Percentiles rank a stretch among this genome's conserved stretches.
Evolutionary conservation across 2,329 filamentous ascomycete species (phyloP).

Genomic region (Ascochyta viciae-villosae): DNA sequence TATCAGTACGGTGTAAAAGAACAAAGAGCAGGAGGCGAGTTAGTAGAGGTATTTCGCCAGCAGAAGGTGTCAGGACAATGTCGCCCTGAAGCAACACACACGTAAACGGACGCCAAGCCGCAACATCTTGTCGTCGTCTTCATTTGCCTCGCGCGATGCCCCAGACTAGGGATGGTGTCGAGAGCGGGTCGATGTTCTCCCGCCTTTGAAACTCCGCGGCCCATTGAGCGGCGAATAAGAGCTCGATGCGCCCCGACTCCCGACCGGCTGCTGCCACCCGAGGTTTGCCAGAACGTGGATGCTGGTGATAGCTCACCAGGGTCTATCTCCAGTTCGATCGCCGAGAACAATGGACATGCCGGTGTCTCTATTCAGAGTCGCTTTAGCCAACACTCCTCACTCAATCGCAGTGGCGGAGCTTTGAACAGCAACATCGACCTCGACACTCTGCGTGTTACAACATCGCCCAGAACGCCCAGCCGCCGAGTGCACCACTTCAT

Average conservation of each 20-base stretch:
- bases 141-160: slow-evolving; percentile 17
- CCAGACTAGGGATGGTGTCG: slow-evolving; percentile 12
- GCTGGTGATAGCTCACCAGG: not conserved
- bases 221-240: slow-evolving; percentile 7
- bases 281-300: slow-evolving; percentile 8
- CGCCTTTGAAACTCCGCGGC: slow-evolving; percentile 9
- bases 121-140: slow-evolving; percentile 18
- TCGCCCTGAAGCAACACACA: not conserved
- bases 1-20: not conserved
- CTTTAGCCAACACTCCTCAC: too few relatives aligned
- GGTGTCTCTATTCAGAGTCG: too few relatives aligned
- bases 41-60: not conserved
- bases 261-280: not conserved
- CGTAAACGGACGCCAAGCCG: slow-evolving; percentile 11
- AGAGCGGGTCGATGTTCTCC: slow-evolving; percentile 21
- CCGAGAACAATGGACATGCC: too few relatives aligned
- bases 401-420: too few relatives aligned
- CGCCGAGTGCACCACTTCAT: slow-evolving; percentile 16
- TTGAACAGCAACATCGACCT: not conserved
- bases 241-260: slow-evolving; percentile 11
- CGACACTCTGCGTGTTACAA: not conserved
- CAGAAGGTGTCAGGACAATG: not conserved
- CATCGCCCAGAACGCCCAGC: slow-evolving; percentile 17
- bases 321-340: not conserved
- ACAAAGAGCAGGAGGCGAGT: not conserved